Conservation (phyloP, 306 rosid species). For the Dicorynia guianensis region DNA sequence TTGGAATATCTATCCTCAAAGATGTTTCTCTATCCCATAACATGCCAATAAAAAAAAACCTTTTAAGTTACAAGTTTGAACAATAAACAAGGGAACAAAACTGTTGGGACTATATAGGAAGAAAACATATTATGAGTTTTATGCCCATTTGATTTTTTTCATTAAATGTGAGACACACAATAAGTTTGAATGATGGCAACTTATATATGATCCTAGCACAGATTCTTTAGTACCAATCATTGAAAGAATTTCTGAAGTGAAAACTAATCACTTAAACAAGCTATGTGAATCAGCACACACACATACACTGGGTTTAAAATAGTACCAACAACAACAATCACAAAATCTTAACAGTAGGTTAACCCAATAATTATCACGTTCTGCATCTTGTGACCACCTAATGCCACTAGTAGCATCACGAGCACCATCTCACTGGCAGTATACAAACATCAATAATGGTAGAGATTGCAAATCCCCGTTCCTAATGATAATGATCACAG, state of each 20-base stretch:
- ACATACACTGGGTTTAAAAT: background rate
- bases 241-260: background rate
- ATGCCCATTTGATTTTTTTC: slow-evolving; percentile 3
- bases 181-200: background rate
- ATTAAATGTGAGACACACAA: slow-evolving; percentile 16
- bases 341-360: background rate
- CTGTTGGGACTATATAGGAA: background rate
- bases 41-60: background rate
- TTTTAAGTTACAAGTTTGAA: background rate
- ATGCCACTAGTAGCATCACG: background rate
- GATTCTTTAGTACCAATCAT: background rate
- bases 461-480: slow-evolving; percentile 1
- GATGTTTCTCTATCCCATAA: slow-evolving; percentile 42
- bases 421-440: background rate
- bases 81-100: slow-evolving; percentile 13
- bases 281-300: slow-evolving; percentile 3
- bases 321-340: background rate
- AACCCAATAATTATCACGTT: background rate
- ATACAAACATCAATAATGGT: background rate
- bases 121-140: background rate
- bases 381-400: background rate
- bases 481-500: background rate
- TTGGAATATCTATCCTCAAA: slow-evolving; percentile 34
- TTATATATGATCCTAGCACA: background rate
- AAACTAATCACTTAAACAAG: background rate